These are phyloP conservation scores for Metschnikowia lochheadii DNA, from an alignment of 805 yeast species.

Conservation along the genomic window DNA sequence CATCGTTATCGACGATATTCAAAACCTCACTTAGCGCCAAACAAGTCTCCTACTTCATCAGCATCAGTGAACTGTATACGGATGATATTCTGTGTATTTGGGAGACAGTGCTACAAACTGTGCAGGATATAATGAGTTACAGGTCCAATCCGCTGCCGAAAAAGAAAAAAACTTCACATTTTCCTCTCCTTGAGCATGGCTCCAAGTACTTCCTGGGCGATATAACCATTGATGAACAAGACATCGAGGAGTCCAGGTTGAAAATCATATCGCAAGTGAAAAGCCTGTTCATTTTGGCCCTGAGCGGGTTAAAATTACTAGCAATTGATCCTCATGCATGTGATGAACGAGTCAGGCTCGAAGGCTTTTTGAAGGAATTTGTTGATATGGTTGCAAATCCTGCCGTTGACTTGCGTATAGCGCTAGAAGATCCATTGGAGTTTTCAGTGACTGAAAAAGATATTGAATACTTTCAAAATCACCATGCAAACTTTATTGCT, in stretches of 20 bases:
- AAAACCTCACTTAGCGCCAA: neutral
- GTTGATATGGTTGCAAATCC: constrained; percentile 24
- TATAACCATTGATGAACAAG: neutral
- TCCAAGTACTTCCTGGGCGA: neutral
- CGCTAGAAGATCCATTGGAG: constrained; percentile 7
- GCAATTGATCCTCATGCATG: constrained; percentile 81
- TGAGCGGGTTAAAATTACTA: constrained; percentile 18
- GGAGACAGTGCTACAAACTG: neutral
- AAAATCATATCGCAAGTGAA: constrained; percentile 56
- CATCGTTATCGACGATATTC: neutral
- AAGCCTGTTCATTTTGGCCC: constrained; percentile 54
- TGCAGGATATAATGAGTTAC: neutral
- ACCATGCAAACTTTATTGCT: constrained; percentile 21
- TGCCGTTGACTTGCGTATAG: constrained; percentile 11
- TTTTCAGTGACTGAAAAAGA: constrained; percentile 27
- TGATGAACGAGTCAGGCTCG: constrained; percentile 70
- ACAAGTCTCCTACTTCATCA: neutral
- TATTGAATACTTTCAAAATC: constrained; percentile 24
- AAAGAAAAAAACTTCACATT: neutral
- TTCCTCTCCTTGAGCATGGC: neutral
- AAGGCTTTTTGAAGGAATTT: constrained; percentile 40
- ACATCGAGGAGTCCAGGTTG: neutral
- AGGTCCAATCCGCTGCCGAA: neutral
- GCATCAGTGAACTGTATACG: neutral
- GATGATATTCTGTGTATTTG: neutral